phyloP scores from a whole-genome alignment of 1,284 basidiomycete species.

The Paramarasmius palmivorus region DNA sequence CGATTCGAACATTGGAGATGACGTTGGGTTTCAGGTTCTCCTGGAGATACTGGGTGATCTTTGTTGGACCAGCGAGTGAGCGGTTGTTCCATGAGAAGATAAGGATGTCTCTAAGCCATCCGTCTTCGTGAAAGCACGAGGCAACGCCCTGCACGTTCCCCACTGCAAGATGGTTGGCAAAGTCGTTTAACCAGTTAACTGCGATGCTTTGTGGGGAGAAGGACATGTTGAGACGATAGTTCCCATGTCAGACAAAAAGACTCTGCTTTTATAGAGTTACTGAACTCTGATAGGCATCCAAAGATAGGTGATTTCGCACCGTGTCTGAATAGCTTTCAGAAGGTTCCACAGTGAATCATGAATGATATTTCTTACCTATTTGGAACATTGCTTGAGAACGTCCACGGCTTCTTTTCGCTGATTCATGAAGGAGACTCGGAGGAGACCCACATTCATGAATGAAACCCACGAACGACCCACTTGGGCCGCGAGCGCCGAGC shows the following conservation, averaged over 20 bases:
- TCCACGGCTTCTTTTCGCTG: too few species aligned
- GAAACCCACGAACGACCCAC: too few species aligned
- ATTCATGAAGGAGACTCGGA: too few species aligned
- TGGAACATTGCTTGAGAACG: too few species aligned
- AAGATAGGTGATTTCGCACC: too few species aligned
- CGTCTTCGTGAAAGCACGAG: slow-evolving; percentile 28
- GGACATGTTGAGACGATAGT: background rate
- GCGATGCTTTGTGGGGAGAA: slow-evolving; percentile 1
- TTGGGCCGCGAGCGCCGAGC: too few species aligned
- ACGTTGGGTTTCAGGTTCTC: slow-evolving; percentile 21
- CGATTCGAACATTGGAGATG: slow-evolving; percentile 30
- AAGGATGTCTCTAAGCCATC: slow-evolving; percentile 38
- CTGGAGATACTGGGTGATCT: slow-evolving; percentile 29
- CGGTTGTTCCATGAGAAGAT: slow-evolving; percentile 37
- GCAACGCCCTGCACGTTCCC: slow-evolving; percentile 21
- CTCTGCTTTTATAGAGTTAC: background rate
- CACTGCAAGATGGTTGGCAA: slow-evolving; percentile 18
- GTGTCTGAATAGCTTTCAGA: too few species aligned
- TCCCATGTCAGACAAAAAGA: background rate
- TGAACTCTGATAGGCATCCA: too few species aligned
- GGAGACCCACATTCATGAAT: too few species aligned
- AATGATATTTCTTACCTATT: too few species aligned
- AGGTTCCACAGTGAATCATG: too few species aligned
- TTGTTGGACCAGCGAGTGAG: slow-evolving; percentile 28
- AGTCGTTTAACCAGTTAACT: slow-evolving; percentile 21